Evolutionary conservation across 2,329 filamentous ascomycete genomes (phyloP), one percentile per base, ranked within the genome.

Genomic region (Hypoxylon sp.): DNA sequence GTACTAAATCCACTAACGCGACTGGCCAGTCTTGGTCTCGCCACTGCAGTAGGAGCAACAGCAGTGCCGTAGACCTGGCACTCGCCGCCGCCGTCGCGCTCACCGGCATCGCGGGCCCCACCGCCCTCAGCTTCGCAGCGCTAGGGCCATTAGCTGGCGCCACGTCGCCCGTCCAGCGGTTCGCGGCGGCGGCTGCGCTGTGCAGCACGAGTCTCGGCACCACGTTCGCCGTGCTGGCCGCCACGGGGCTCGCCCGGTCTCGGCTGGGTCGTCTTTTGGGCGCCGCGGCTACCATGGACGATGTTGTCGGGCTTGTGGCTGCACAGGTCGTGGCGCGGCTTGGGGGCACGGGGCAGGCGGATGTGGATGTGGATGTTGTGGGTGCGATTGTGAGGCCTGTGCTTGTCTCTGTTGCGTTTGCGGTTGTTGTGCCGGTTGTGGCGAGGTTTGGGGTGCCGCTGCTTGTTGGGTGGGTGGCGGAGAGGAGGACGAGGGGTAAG

Each of bases 271-370:
- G 85, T 74, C 83, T 95, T 0, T 78, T 92, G 0, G 84, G 84
- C 2, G 87, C 84, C 56, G 90, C 89, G 1, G 91, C 90, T 0
- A 90, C 95, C 84, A 84, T 95, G 75, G 91, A 95, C 69, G 90
- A 95, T 73, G 87, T 94, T 0, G 82, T 90, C 1, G 90, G 89
- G 0, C 75, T 94, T 8, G 84, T 93, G 6, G 89, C 94, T 84
- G 88, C 92, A 0, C 85, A 91, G 63, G 82, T 94, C 41, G 88
- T 95, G 18, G 83, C 88, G 0, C 87, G 86, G 42, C 76, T 94
- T 0, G 88, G 73, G 50, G 42, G 33, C 4, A 10, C 24, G 31
- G 2, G 24, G 65, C n/a, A 70, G 26, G 54, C 70, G 4, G 73
- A 31, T 6, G 29, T 26, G 18, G 2, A 17, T 10, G 17, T 58